phyloP scores from a whole-genome alignment of 2,329 filamentous ascomycete species.

The Ophiocordyceps camponoti-leonardi region DNA sequence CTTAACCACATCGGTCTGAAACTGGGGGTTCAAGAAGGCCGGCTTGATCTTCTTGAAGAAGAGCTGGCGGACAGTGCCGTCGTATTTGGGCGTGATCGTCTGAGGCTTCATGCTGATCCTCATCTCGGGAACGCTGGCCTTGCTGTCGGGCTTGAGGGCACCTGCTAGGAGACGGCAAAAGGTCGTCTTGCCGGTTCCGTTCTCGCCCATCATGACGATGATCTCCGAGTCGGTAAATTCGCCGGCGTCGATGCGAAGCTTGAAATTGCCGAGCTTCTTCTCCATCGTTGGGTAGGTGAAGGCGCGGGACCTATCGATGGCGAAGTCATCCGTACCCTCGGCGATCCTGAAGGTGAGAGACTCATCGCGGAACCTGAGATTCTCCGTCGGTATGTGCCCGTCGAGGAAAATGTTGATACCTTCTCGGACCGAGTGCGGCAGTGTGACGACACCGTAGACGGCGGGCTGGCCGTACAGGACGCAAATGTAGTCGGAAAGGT shows the following conservation, averaged over 20 bases:
- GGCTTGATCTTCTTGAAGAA: constrained; percentile 99
- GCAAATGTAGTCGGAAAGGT: constrained; percentile 96
- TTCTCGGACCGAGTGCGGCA: constrained; percentile 90
- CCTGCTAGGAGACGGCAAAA: constrained; percentile 95
- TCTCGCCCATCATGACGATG: constrained; percentile 99
- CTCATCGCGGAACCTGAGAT: constrained; percentile 94
- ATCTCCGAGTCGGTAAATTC: constrained; percentile 97
- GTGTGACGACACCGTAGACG: constrained; percentile 92
- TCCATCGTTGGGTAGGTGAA: constrained; percentile 83
- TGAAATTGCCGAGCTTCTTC: constrained; percentile 83
- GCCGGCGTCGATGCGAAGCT: constrained; percentile 64
- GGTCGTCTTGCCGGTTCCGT: constrained; percentile 97
- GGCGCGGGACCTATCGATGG: constrained; percentile 66
- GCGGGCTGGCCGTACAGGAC: constrained; percentile 92
- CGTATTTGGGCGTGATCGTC: constrained; percentile 97
- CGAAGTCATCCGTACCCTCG: constrained; percentile 76
- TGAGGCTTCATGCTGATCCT: constrained; percentile 99
- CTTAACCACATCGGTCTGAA: constrained; percentile 99
- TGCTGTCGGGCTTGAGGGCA: constrained; percentile 76
- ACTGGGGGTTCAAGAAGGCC: constrained; percentile 89
- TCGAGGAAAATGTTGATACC: constrained; percentile 99
- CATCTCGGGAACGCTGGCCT: constrained; percentile 70
- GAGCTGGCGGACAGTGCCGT: constrained; percentile 87
- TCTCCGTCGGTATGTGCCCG: constrained; percentile 94
- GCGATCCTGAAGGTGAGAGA: constrained; percentile 89